Base-by-base conservation (phyloP, 495 filamentous ascomycete genomes). In the Penicillium antarcticum region DNA sequence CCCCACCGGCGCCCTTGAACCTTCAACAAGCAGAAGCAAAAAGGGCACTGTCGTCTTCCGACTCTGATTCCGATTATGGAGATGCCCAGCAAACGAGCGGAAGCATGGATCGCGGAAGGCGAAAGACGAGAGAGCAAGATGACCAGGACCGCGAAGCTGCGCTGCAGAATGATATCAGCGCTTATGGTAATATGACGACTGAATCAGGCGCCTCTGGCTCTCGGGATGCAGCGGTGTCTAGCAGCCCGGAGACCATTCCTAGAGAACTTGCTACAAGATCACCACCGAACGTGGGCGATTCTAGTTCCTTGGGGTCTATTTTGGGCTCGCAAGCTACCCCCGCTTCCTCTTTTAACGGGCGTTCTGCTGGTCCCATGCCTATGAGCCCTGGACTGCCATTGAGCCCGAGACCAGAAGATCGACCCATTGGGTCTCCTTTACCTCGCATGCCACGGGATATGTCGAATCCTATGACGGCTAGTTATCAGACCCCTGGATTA, bases 71-170 rank as follows among this genome's bases (percentile, higher is more conserved):
- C 2, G 91, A 96, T 52, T 92, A 94, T 56, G 89, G 91, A 48
- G 88, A 92, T 58, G 78, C 84, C 13, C 63, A 85, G 4, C 82
- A 88, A 44, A 82, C 80, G 13, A 82, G 87, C 36, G 86, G 87
- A 51, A 59, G 65, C n/a, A 61, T 79, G 42, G 84, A 85, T 26
- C 79, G 91, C 39, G 91, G 91, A n/a, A 79, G 91, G 31, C 77
- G 90, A 56, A 89, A 86, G 57, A 97, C 91, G 0, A 81, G 91
- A 51, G 89, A 91, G 62, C 91, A 94, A 44, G 91, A 97, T 60
- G 91, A 97, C 53, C 75, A 77, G 46, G 82, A 91, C 42, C 83
- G 91, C 33, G 89, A 91, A 66, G 78, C 80, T 6, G 62, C 84
- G 8, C 74, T 84, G 13, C 61, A 73, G 45, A 80, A 80, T 57